Base-by-base conservation (phyloP, 768 basidiomycete species). In the Jaapia argillacea region DNA sequence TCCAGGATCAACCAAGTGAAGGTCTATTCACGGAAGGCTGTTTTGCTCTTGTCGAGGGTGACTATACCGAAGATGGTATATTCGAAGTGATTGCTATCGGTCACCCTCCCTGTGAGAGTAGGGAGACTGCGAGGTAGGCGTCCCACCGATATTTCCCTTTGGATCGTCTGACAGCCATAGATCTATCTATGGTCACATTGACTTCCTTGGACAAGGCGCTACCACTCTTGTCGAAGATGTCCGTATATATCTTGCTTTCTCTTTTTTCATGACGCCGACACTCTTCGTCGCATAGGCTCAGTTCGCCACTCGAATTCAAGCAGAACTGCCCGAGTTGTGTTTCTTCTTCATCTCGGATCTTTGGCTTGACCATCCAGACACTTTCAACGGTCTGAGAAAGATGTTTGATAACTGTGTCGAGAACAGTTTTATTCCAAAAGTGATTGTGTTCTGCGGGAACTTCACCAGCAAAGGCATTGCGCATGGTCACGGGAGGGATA, bases 291-390 rank as follows among this genome's bases (percentile, higher is more conserved):
- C 36, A 7, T 50, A 88, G 85, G 66, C 71, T 22, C 72, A 81
- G 58, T 77, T 79, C 49, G 63, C 75, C 21, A 60, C 67, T 24
- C 79, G 84, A 12, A 64, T 88, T 36, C 71, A 71, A 45, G 74
- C 79, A 51, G 85, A 89, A 43, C 66, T 85, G 16, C 64, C 80
- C 12, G 81, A 92, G 43, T 67, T 89, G 25, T 75, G 87, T 41
- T 91, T 97, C 67, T 90, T 96, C 62, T 79, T 96, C 54, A 69
- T 98, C 28, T 98, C 96, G 0, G 96, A 99, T 59, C 81, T 98
- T 2, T 93, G 91, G 86, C 70, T 99, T 20, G 94, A 99, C 62
- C 79, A 88, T 49, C 81, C 89, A 0, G 75, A 81, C 45, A 91
- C 90, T 1, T 62, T 98, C 3, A 58, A 68, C 4, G 90, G 88